A percentile compares a stretch with the other conserved stretches of the same genome.
These are phyloP conservation scores for Vaccinium myrtillus DNA, from an alignment of 148 eudicot species.

Conservation along the genomic window DNA sequence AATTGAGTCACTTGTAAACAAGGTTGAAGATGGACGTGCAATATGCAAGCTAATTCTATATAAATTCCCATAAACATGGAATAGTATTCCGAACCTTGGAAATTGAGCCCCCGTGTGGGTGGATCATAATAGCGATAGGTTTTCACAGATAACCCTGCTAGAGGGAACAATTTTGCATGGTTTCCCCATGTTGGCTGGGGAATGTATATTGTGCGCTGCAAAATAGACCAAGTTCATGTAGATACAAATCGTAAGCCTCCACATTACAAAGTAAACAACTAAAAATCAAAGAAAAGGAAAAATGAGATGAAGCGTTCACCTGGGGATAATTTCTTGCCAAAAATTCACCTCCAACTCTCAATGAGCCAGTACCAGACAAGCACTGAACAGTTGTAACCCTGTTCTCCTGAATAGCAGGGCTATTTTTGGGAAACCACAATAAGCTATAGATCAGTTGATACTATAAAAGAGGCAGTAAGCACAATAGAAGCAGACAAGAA, in stretches of 20 bases:
- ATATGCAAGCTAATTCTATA: not conserved
- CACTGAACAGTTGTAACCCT: slow-evolving; percentile 90
- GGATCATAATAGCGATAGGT: slow-evolving; percentile 87
- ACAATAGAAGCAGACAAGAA: not conserved
- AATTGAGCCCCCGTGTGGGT: slow-evolving; percentile 80
- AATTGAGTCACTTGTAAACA: not conserved
- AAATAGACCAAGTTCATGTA: not conserved
- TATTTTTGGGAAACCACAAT: slow-evolving; percentile 23
- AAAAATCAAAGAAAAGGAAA: slow-evolving; percentile 10
- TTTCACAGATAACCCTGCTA: slow-evolving; percentile 86
- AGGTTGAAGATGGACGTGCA: not conserved
- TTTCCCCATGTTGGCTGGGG: slow-evolving; percentile 98
- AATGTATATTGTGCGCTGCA: slow-evolving; percentile 81
- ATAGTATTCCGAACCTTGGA: slow-evolving; percentile 48
- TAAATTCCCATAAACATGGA: not conserved
- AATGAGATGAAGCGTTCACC: slow-evolving; percentile 29
- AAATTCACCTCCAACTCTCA: slow-evolving; percentile 95
- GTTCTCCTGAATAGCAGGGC: slow-evolving; percentile 86
- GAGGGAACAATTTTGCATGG: slow-evolving; percentile 75
- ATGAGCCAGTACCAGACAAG: slow-evolving; percentile 92
- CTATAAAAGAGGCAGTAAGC: slow-evolving; percentile 3
- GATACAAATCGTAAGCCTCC: not conserved
- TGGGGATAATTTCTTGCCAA: slow-evolving; percentile 80
- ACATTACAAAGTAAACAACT: not conserved
- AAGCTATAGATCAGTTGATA: slow-evolving; percentile 14